Evolutionary conservation across 306 rosid species (phyloP).

Genomic region (Styphnolobium japonicum): DNA sequence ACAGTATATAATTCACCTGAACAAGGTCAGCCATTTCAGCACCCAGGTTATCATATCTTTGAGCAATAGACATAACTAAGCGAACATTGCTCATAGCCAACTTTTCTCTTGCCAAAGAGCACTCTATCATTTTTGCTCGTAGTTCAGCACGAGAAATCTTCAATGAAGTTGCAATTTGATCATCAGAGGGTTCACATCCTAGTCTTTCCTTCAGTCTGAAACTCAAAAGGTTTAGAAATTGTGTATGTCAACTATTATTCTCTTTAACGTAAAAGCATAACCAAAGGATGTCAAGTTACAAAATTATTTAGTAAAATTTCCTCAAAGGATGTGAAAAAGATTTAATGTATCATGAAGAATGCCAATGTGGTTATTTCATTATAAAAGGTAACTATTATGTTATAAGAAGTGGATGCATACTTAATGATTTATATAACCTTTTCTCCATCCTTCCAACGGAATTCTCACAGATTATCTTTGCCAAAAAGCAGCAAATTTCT

Average conservation of each 20-base stretch:
- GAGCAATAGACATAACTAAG: constrained; percentile 89
- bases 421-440: neutral
- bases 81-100: constrained; percentile 97
- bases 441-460: constrained; percentile 1
- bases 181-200: constrained; percentile 89
- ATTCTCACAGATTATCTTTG: neutral
- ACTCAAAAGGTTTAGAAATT: constrained; percentile 23
- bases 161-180: constrained; percentile 76
- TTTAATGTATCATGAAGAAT: neutral
- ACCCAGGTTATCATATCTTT: constrained; percentile 86
- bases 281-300: constrained; percentile 6
- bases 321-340: neutral
- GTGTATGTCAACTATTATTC: neutral
- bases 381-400: neutral
- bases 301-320: constrained; percentile 3
- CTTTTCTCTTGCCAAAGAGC: constrained; percentile 84
- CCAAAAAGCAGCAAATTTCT: neutral
- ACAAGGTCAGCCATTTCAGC: constrained; percentile 95
- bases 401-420: neutral
- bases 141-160: constrained; percentile 72
- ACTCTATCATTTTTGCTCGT: constrained; percentile 58
- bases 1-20: constrained; percentile 57
- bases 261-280: constrained; percentile 13
- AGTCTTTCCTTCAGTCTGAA: constrained; percentile 75
- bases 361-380: neutral